Base-by-base conservation (phyloP, 2,329 filamentous ascomycete species). In the Chrysoporthe deuterocubensis region DNA sequence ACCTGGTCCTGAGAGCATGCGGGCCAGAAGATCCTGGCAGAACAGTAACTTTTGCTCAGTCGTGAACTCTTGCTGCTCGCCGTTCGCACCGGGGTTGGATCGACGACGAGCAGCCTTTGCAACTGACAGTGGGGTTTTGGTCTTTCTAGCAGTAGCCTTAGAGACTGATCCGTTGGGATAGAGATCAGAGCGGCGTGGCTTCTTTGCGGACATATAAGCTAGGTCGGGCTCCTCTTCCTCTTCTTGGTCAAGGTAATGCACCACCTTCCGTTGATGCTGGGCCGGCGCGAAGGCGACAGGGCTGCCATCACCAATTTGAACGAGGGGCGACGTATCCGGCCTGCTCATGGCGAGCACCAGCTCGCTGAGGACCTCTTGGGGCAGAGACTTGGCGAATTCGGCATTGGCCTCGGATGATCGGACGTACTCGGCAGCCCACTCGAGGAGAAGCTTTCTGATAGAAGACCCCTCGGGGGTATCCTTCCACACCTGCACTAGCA, bases 371-470 rank as follows among this genome's bases (percentile, higher is more conserved):
- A 90, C 85, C 71, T 89, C 86, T 70, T 89, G 85, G 0, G 88
- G 87, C 3, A 90, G 80, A 0, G 86, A 86, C 72, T 85, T 85
- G 56, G 85, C 87, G 72, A 89, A 89, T 69, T 87, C 85, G 9
- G 83, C 80, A 21, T 86, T 81, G 1, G 82, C 81, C 32, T 87
- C 83, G 3, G 86, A 87, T 0, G 84, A 84, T 54, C 85, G 79
- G 78, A 89, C 87, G 72, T 89, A 89, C 75, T 90, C 87, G 37
- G 86, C 87, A 1, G 87, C 85, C 88, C 88, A 90, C 13, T 81
- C 83, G 3, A 89, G 78, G 16, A 90, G 81, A 48, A 90, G 82
- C 69, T 82, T 81, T 50, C 87, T 82, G 61, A 90, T 85, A 0
- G 85, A 82, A 2, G 87, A 89, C 9, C 86, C 87, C 71, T 87